A percentile compares a stretch with the other conserved stretches of the same genome.
These are phyloP conservation scores for Aspergillus sp. DNA, from an alignment of 2,329 filamentous ascomycete species.

Conservation along the genomic window DNA sequence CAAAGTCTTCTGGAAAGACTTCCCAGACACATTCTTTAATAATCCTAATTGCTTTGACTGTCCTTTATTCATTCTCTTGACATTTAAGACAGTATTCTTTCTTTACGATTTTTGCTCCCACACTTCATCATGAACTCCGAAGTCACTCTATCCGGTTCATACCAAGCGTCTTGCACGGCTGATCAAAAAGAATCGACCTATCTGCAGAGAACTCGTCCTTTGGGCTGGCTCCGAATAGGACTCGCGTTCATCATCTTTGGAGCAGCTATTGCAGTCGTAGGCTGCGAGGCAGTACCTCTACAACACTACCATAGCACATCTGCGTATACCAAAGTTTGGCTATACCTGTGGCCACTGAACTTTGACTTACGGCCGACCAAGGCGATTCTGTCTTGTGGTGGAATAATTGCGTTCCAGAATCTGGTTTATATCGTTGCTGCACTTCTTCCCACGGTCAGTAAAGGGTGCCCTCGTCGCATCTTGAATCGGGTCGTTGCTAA, in stretches of 20 bases:
- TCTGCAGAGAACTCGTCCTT: slow-evolving; percentile 24
- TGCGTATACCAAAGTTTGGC: slow-evolving; percentile 25
- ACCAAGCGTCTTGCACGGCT: slow-evolving; percentile 14
- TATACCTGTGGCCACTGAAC: slow-evolving; percentile 40
- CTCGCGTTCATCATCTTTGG: slow-evolving; percentile 28
- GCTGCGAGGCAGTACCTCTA: slow-evolving; percentile 35
- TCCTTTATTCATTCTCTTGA: no score
- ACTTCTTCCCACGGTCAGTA: no score
- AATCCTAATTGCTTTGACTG: no score
- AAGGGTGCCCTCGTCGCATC: no score
- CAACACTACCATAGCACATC: slow-evolving; percentile 34
- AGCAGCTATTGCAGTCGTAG: slow-evolving; percentile 26
- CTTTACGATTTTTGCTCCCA: no score
- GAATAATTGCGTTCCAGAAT: slow-evolving; percentile 29
- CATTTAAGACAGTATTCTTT: no score
- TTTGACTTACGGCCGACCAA: slow-evolving; percentile 37
- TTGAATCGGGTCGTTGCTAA: background rate
- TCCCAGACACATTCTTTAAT: no score
- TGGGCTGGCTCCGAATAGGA: slow-evolving; percentile 31
- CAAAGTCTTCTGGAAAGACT: no score
- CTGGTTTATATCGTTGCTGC: slow-evolving; percentile 7
- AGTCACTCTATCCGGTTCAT: no score
- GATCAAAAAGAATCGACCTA: slow-evolving; percentile 33
- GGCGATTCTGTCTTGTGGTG: slow-evolving; percentile 31
- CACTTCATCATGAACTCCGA: no score